Evolutionary conservation across 306 rosid species (phyloP).

Genomic region (Quercus parvula): DNA sequence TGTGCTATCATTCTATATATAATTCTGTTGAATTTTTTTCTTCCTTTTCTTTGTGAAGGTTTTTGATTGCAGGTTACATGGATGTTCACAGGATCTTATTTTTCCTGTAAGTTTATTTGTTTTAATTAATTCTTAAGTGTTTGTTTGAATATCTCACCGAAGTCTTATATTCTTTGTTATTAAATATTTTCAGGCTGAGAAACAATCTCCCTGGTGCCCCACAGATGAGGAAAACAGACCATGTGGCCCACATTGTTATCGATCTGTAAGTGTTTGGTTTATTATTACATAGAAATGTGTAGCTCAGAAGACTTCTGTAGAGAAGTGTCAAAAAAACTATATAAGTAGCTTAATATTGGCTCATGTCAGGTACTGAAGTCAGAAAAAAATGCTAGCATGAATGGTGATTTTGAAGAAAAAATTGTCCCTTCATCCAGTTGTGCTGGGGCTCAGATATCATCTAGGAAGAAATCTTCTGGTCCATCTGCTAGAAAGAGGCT

Average conservation of each 20-base stretch:
- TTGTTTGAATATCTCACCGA: slow-evolving; percentile 1
- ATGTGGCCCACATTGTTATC: slow-evolving; percentile 85
- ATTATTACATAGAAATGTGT: slow-evolving; percentile 13
- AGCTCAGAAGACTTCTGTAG: background rate
- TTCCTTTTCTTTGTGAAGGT: slow-evolving; percentile 50
- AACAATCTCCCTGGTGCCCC: slow-evolving; percentile 66
- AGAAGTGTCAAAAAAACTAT: slow-evolving; percentile 3
- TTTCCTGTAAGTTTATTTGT: slow-evolving; percentile 68
- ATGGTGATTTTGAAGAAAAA: slow-evolving; percentile 63
- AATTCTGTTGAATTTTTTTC: slow-evolving; percentile 14
- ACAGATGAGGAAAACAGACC: slow-evolving; percentile 59
- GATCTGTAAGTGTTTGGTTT: slow-evolving; percentile 48
- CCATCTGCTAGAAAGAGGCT: slow-evolving; percentile 52
- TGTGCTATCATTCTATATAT: background rate
- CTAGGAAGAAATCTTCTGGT: slow-evolving; percentile 54
- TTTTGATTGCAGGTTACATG: slow-evolving; percentile 95
- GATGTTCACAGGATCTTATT: slow-evolving; percentile 98
- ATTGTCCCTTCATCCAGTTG: slow-evolving; percentile 37
- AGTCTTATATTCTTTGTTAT: slow-evolving; percentile 15
- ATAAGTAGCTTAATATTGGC: slow-evolving; percentile 26
- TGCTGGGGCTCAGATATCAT: slow-evolving; percentile 35
- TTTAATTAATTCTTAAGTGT: background rate
- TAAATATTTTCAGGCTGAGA: slow-evolving; percentile 73
- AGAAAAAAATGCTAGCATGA: slow-evolving; percentile 43
- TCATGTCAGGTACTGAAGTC: slow-evolving; percentile 58